These are phyloP conservation scores for Megacollybia marginata DNA, from an alignment of 768 basidiomycete genomes.

Conservation along the genomic window DNA sequence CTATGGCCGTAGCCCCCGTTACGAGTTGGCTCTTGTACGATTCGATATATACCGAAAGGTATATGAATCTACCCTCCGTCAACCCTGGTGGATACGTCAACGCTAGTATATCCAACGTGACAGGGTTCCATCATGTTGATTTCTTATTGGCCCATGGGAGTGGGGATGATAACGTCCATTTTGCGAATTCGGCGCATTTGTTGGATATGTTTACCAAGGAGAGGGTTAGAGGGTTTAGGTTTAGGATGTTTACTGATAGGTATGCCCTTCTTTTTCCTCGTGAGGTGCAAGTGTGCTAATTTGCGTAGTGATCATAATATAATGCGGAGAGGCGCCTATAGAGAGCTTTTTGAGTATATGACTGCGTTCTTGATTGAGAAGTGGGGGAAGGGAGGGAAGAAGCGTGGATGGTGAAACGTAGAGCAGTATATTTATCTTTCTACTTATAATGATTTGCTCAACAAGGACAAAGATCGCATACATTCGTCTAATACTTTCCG, in stretches of 20 bases:
- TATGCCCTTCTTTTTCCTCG: constrained; percentile 23
- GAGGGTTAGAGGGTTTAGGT: constrained; percentile 67
- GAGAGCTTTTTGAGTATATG: constrained; percentile 86
- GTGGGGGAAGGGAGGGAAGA: constrained; percentile 81
- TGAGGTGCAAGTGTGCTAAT: not conserved
- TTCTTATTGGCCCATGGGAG: constrained; percentile 89
- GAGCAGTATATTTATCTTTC: not conserved
- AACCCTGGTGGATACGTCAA: constrained; percentile 88
- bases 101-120: constrained; percentile 82
- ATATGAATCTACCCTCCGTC: constrained; percentile 78
- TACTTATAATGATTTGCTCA: not conserved
- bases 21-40: constrained; percentile 85
- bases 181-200: constrained; percentile 82
- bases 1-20: constrained; percentile 91
- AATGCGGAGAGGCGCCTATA: constrained; percentile 60
- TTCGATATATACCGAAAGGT: constrained; percentile 95
- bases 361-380: constrained; percentile 80
- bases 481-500: no score
- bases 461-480: no score
- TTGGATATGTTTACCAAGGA: constrained; percentile 87
- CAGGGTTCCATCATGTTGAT: constrained; percentile 73
- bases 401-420: constrained; percentile 45
- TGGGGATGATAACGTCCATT: constrained; percentile 97
- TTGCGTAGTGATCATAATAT: constrained; percentile 73
- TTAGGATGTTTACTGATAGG: constrained; percentile 98